Conservation (phyloP, 768 basidiomycete genomes). For the Suillus weaverae region DNA sequence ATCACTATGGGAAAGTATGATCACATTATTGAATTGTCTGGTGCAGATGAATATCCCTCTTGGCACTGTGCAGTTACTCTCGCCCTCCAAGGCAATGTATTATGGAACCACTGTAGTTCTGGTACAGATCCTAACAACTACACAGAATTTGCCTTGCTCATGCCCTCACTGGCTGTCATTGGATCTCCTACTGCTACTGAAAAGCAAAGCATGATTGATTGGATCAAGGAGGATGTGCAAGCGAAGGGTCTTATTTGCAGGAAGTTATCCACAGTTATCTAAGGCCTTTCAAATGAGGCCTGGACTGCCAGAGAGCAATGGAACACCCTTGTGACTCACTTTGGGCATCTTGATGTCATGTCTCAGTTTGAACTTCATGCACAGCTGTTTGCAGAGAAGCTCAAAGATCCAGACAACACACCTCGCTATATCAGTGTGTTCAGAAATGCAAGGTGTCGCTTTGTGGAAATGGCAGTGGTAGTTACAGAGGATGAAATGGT, state of each 20-base stretch:
- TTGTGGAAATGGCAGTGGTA: background rate
- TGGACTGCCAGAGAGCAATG: background rate
- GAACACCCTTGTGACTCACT: background rate
- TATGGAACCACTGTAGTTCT: too few relatives aligned
- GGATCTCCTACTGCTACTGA: too few relatives aligned
- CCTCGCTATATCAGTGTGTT: background rate
- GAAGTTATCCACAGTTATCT: background rate
- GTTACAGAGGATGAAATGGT: background rate
- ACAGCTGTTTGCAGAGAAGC: background rate
- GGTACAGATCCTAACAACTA: too few relatives aligned
- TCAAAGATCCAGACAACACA: background rate
- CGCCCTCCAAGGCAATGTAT: too few relatives aligned
- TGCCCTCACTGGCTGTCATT: too few relatives aligned
- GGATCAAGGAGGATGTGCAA: background rate
- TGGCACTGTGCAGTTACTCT: too few relatives aligned
- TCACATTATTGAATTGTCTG: too few relatives aligned
- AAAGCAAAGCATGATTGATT: background rate
- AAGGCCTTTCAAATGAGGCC: rapidly evolving
- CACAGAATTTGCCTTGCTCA: too few relatives aligned
- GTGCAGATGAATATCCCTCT: too few relatives aligned
- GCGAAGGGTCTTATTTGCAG: slow-evolving; percentile 8
- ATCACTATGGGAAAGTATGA: too few relatives aligned
- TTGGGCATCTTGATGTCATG: background rate
- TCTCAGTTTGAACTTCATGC: background rate
- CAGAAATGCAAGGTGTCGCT: background rate